Conservation (phyloP, 2,329 filamentous ascomycete genomes). For the Apiospora sp. region DNA sequence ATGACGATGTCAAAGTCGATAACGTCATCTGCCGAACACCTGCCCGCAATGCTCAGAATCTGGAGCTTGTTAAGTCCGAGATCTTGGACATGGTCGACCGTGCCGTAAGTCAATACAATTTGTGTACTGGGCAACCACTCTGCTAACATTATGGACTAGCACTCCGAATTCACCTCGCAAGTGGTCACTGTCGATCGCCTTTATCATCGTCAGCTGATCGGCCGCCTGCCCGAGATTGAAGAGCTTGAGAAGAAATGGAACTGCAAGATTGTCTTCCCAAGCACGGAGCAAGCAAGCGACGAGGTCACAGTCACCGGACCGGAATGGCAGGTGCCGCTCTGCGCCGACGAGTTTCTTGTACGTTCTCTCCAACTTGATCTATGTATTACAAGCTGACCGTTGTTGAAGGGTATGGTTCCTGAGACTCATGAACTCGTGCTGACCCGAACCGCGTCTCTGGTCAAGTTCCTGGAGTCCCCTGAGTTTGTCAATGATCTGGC, state of each 20-base stretch:
- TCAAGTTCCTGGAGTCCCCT: conserved; percentile 81
- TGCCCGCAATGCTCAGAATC: conserved; percentile 93
- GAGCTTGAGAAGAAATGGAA: conserved; percentile 99
- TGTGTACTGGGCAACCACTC: conserved; percentile 20
- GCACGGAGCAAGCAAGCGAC: conserved; percentile 96
- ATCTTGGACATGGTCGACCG: conserved; percentile 99
- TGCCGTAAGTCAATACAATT: conserved; percentile 65
- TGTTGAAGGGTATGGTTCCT: conserved; percentile 85
- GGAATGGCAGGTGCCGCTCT: conserved; percentile 97
- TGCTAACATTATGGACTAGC: conserved; percentile 53
- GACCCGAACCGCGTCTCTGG: conserved; percentile 76
- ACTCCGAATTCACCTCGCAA: conserved; percentile 96
- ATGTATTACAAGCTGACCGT: neutral
- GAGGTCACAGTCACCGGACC: conserved; percentile 95
- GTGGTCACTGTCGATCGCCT: conserved; percentile 92
- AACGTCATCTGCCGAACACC: conserved; percentile 99
- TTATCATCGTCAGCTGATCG: conserved; percentile 92
- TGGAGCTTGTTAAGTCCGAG: conserved; percentile 97
- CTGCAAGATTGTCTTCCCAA: conserved; percentile 98
- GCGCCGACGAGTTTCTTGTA: conserved; percentile 92
- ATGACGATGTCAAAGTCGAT: conserved; percentile 98
- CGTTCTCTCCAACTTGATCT: conserved; percentile 35
- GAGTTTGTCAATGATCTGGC: conserved; percentile 84
- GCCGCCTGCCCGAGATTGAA: conserved; percentile 87
- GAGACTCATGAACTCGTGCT: conserved; percentile 93